Conservation (phyloP, 768 basidiomycete species). For the Cystoderma amianthinum region DNA sequence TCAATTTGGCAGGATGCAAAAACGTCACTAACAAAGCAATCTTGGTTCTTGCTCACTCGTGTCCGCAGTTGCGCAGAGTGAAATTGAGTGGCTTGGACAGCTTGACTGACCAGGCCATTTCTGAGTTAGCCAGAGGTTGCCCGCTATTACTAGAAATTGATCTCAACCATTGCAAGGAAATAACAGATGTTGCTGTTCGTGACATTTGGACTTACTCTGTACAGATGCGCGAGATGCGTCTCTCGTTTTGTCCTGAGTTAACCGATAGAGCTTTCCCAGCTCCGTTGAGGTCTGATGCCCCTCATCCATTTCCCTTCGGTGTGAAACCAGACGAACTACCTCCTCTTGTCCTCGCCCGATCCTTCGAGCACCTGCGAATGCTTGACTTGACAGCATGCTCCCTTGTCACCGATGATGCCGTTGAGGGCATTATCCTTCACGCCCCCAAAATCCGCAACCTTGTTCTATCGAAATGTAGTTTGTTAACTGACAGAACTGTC, state of each 20-base stretch:
- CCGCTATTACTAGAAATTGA: conserved; percentile 92
- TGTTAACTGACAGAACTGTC: conserved; percentile 76
- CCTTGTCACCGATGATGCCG: conserved; percentile 72
- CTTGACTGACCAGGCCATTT: conserved; percentile 73
- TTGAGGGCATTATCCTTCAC: conserved; percentile 76
- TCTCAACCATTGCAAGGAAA: conserved; percentile 72
- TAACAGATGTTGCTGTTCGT: conserved; percentile 74
- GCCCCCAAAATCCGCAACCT: conserved; percentile 83
- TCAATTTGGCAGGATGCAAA: conserved; percentile 84
- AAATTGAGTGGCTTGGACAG: conserved; percentile 76
- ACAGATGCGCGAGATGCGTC: conserved; percentile 87
- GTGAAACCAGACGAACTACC: conserved; percentile 42
- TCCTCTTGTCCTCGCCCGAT: conserved; percentile 55
- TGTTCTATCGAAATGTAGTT: conserved; percentile 77
- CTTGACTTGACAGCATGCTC: conserved; percentile 87
- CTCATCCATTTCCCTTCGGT: conserved; percentile 34
- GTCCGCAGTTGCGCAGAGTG: conserved; percentile 78
- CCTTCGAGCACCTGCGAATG: conserved; percentile 85
- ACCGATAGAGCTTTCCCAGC: conserved; percentile 86
- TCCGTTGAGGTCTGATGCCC: conserved; percentile 38
- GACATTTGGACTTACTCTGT: conserved; percentile 77
- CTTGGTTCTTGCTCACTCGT: conserved; percentile 65
- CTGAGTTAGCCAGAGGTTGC: conserved; percentile 69
- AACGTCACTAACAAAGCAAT: conserved; percentile 75
- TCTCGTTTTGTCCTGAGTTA: conserved; percentile 72